phyloP scores from a whole-genome alignment of 129 eudicot species.

The Tagetes erecta region DNA sequence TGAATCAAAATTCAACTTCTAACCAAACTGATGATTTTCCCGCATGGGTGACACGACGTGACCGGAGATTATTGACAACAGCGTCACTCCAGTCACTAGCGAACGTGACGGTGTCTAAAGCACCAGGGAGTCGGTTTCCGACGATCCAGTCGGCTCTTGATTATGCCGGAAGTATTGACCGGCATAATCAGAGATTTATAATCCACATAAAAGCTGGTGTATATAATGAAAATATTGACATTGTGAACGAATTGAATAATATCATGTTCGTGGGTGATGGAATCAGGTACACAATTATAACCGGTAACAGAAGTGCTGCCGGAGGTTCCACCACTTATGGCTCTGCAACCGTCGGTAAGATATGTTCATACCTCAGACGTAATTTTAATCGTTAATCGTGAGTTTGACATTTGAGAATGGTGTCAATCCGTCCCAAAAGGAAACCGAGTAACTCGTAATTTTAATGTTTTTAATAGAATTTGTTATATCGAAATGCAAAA shows the following conservation, averaged over 20 bases:
- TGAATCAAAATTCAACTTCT: slow-evolving; percentile 12
- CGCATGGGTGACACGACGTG: slow-evolving; percentile 50
- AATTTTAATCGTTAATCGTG: too few species aligned
- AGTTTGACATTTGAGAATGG: too few species aligned
- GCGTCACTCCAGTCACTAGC: slow-evolving; percentile 39
- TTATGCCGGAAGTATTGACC: slow-evolving; percentile 46
- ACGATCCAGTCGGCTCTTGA: slow-evolving; percentile 66
- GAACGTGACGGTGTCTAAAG: slow-evolving; percentile 59
- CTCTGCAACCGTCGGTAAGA: slow-evolving; percentile 78
- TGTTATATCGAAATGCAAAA: not conserved
- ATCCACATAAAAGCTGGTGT: slow-evolving; percentile 64
- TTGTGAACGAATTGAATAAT: slow-evolving; percentile 44
- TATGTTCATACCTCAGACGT: not conserved
- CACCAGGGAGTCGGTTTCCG: slow-evolving; percentile 45
- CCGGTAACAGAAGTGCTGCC: slow-evolving; percentile 64
- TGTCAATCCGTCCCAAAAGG: too few species aligned
- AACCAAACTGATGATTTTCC: slow-evolving; percentile 44
- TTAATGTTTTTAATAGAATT: too few species aligned
- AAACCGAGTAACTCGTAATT: too few species aligned
- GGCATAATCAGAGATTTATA: slow-evolving; percentile 45
- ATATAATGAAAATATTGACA: slow-evolving; percentile 59
- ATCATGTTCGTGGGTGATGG: slow-evolving; percentile 88
- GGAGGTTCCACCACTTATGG: slow-evolving; percentile 72
- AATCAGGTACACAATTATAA: slow-evolving; percentile 54
- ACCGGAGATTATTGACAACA: slow-evolving; percentile 48